Evolutionary conservation across 805 yeast species (phyloP).

Genomic region (Candida boidinii): DNA sequence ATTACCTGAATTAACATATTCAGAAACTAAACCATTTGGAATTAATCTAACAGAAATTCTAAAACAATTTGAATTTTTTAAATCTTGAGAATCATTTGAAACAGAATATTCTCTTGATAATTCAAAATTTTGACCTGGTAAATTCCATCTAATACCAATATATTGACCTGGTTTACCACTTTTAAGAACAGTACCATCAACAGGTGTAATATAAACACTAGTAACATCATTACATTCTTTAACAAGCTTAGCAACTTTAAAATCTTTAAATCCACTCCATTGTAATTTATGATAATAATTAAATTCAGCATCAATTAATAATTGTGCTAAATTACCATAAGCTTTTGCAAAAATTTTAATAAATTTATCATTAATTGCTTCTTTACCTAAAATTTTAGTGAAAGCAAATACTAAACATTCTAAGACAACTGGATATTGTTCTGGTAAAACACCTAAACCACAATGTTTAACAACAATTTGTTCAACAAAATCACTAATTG

Average conservation of each 20-base stretch:
- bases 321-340: slow-evolving; percentile 52
- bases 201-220: slow-evolving; percentile 42
- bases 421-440: slow-evolving; percentile 63
- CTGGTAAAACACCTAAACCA: slow-evolving; percentile 53
- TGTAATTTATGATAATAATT: slow-evolving; percentile 30
- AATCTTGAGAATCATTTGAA: slow-evolving; percentile 27
- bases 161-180: slow-evolving; percentile 36
- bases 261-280: slow-evolving; percentile 55
- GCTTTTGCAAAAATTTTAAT: slow-evolving; percentile 60
- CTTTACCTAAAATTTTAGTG: slow-evolving; percentile 42
- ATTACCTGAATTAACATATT: slow-evolving; percentile 36
- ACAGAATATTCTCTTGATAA: slow-evolving; percentile 52
- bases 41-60: slow-evolving; percentile 51
- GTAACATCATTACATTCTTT: slow-evolving; percentile 39
- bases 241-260: slow-evolving; percentile 32
- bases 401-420: slow-evolving; percentile 45
- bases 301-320: slow-evolving; percentile 48
- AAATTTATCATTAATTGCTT: slow-evolving; percentile 54
- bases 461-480: slow-evolving; percentile 60
- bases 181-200: slow-evolving; percentile 23
- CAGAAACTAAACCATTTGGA: slow-evolving; percentile 41
- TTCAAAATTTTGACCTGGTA: slow-evolving; percentile 29
- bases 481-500: slow-evolving; percentile 42
- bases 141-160: slow-evolving; percentile 25
- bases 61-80: too few relatives aligned